Percentiles rank a stretch among this genome's conserved stretches.
Evolutionary conservation across 2,329 filamentous ascomycete genomes (phyloP).

Genomic region (Beauveria rudraprayagi): DNA sequence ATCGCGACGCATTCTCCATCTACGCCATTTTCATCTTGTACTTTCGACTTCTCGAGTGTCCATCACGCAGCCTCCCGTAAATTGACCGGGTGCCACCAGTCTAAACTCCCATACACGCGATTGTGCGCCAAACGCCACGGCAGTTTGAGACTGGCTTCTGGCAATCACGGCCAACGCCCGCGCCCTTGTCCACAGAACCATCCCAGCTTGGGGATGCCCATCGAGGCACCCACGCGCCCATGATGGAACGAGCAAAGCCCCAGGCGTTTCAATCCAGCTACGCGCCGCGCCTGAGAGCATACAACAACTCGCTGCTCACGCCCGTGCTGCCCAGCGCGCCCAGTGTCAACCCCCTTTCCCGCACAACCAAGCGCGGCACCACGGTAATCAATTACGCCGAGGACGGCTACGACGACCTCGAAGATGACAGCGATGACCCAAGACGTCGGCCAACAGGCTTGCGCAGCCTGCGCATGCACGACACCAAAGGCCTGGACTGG

Average conservation of each 20-base stretch:
- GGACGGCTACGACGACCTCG: conserved; percentile 79
- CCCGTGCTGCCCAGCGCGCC: conserved; percentile 66
- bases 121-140: not conserved
- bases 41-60: not conserved
- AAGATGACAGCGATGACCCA: conserved; percentile 65
- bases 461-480: conserved; percentile 73
- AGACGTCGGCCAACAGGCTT: conserved; percentile 75
- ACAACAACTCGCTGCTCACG: conserved; percentile 84
- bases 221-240: conserved; percentile 14
- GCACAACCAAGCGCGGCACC: conserved; percentile 95
- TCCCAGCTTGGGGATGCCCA: not conserved
- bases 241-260: conserved; percentile 50
- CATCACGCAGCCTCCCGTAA: not conserved
- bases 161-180: not conserved
- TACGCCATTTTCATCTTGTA: conserved; percentile 5
- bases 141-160: not conserved
- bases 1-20: conserved; percentile 11
- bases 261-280: conserved; percentile 89
- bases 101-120: not conserved
- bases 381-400: conserved; percentile 97
- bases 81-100: not conserved
- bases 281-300: conserved; percentile 80
- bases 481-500: conserved; percentile 55
- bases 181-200: not conserved
- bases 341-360: conserved; percentile 57